Conservation (phyloP, 2,329 filamentous ascomycete genomes). For the Colletotrichum orbiculare region DNA sequence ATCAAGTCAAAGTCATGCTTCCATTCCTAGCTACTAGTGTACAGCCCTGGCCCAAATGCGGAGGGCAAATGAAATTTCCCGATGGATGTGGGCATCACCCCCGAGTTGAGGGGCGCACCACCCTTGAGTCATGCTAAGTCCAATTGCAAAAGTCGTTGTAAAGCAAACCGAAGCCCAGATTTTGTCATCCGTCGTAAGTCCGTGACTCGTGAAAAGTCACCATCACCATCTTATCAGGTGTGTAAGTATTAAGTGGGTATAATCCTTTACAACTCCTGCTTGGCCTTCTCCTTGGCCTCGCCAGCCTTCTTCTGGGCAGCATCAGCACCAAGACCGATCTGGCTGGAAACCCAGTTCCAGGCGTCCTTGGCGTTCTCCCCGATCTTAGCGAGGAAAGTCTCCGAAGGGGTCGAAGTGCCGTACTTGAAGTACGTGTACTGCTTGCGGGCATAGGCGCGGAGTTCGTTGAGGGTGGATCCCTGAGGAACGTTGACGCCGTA, state of each 20-base stretch:
- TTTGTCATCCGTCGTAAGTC: slow-evolving; percentile 36
- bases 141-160: slow-evolving; percentile 12
- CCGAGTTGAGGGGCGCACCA: not conserved
- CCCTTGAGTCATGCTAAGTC: slow-evolving; percentile 26
- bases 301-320: slow-evolving; percentile 58
- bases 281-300: slow-evolving; percentile 51
- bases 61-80: slow-evolving; percentile 8
- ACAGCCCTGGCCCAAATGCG: slow-evolving; percentile 16
- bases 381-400: slow-evolving; percentile 74
- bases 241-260: not conserved
- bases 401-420: slow-evolving; percentile 74
- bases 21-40: slow-evolving; percentile 31
- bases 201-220: slow-evolving; percentile 8
- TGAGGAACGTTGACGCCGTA: slow-evolving; percentile 78
- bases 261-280: slow-evolving; percentile 61
- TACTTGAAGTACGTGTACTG: slow-evolving; percentile 83
- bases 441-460: slow-evolving; percentile 77
- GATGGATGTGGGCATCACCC: slow-evolving; percentile 19
- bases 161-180: slow-evolving; percentile 34
- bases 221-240: not conserved
- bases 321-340: slow-evolving; percentile 60
- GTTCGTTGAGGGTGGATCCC: slow-evolving; percentile 74
- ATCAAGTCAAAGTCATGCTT: slow-evolving; percentile 17
- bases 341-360: slow-evolving; percentile 63
- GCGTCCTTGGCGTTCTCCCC: slow-evolving; percentile 58